Evolutionary conservation across 2,329 filamentous ascomycete species (phyloP), one percentile per base, ranked within the genome.

Genomic region (Fonsecaea nubica): DNA sequence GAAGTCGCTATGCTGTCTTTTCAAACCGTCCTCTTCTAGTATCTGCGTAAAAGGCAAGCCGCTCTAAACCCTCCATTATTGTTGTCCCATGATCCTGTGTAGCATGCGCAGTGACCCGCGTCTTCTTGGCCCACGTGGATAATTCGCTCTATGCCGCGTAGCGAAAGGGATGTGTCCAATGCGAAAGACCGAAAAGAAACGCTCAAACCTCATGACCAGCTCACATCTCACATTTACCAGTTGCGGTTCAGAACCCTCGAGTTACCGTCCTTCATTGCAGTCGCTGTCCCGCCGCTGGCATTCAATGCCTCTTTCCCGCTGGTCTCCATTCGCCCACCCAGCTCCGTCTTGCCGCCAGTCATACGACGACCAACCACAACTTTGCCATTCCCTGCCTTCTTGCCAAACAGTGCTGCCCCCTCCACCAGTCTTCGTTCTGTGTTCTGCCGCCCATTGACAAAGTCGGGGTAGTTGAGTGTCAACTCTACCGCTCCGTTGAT

Each of bases 401-500:
- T 82, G 75, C 77, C 78, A 63, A 87, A 88, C 64, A 81, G 76
- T 78, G 88, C 86, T 57, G 85, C 85, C 72, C 87, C 87, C 63
- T 89, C 87, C 53, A 86, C 82, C 68, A 90, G 79, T 69, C 87
- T 82, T 68, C 87, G 81, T 82, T 90, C 87, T 63, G 77, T 82
- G 80, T 90, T 90, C 76, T 84, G 79, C 71, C 87, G 81, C 66
- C 84, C 83, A 76, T 97, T 97, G 84, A 97, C 93, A 77, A 97
- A 96, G 82, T 97, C 93, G 67, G 93, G 93, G 85, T 97, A 95
- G 86, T 97, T 97, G 77, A 97, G 87, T 36, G 93, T 97, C 76
- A 97, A 83, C 85, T 97, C 93, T 54, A 93, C 91, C 42, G 92
- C 90, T 72, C 93, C 93, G 79, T 90, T 93, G 80, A 93, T 87